Evolutionary conservation across 1,284 basidiomycete genomes (phyloP), one percentile per base, ranked within the genome.

Genomic region (Ustilago nuda): DNA sequence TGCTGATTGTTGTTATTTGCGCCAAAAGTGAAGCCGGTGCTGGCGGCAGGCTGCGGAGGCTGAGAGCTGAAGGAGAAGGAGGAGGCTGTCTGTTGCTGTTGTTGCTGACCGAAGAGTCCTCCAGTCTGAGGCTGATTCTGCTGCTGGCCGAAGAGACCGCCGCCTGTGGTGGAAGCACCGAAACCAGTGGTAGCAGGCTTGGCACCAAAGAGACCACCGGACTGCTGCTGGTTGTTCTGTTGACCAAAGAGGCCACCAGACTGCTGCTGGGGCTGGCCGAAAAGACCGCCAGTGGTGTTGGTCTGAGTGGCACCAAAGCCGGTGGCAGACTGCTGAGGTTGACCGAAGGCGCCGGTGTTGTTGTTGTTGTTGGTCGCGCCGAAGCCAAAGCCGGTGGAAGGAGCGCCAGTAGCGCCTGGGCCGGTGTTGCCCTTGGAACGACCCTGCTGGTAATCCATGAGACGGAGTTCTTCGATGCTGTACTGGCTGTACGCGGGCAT

Each of bases 171-270:
- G 30, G 65, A 57, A 32, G 76, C 60, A n/a, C 79, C 79, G 46
- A 80, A 80, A 23, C 72, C 76, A 4, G 72, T 74, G 4, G 67
- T 55, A 6, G 75, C 76, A 45, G 80, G 80, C 43, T 80, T 80
- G 62, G 69, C 72, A 55, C 87, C 87, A 67, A 87, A 87, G 45
- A 86, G 83, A 32, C 78, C 82, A 5, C 82, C 82, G 15, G 86
- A 79, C 30, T 76, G 78, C 55, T 84, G 84, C 67, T 85, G 85
- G 75, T 85, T 82, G 56, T 66, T 60, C 54, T 86, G 80, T 39
- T 82, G 78, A 3, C 87, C 86, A 58, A 87, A 87, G 15, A 85
- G 72, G 41, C 84, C 81, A 13, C 78, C 77, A 8, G 78, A 62
- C 37, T 80, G 76, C 62, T 76, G 76, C 58, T 81, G 70, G 27